These are phyloP conservation scores for Rheum nobile DNA, from an alignment of 148 eudicot genomes.

Conservation along the genomic window DNA sequence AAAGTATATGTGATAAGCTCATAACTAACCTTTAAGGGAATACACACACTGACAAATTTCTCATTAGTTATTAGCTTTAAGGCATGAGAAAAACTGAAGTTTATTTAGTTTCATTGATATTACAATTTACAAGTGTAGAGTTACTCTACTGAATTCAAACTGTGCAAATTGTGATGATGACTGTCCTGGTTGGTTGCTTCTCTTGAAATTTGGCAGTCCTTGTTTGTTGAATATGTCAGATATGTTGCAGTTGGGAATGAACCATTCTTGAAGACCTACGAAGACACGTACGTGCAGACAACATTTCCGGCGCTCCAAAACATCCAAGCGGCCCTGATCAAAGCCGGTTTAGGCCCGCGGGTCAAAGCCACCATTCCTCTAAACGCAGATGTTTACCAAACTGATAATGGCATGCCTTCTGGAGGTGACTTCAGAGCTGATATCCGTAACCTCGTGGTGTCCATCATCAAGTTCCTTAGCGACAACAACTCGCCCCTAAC, in stretches of 20 bases:
- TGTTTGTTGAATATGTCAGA: conserved; percentile 20
- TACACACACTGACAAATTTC: too few species aligned
- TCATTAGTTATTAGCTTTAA: not conserved
- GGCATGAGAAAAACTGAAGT: too few species aligned
- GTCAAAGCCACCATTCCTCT: conserved; percentile 79
- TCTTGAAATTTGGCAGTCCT: not conserved
- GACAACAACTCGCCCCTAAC: conserved; percentile 49
- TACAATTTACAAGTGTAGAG: too few species aligned
- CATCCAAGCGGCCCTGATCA: conserved; percentile 77
- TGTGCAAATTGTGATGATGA: not conserved
- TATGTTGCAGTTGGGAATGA: conserved; percentile 93
- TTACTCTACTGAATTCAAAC: too few species aligned
- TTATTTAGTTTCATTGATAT: too few species aligned
- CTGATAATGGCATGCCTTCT: conserved; percentile 51
- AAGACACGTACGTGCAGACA: conserved; percentile 34
- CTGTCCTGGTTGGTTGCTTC: not conserved
- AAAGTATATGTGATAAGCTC: not conserved
- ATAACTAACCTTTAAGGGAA: not conserved
- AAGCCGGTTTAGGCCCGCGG: conserved; percentile 69
- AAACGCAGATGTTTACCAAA: conserved; percentile 78
- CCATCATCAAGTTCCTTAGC: conserved; percentile 51
- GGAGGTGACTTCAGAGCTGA: conserved; percentile 72
- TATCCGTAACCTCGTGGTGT: conserved; percentile 54
- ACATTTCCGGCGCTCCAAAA: conserved; percentile 78
- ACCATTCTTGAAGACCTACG: conserved; percentile 74